Conservation (phyloP, 192 early-diverging fungal species). For the Rhizophagus clarus region DNA sequence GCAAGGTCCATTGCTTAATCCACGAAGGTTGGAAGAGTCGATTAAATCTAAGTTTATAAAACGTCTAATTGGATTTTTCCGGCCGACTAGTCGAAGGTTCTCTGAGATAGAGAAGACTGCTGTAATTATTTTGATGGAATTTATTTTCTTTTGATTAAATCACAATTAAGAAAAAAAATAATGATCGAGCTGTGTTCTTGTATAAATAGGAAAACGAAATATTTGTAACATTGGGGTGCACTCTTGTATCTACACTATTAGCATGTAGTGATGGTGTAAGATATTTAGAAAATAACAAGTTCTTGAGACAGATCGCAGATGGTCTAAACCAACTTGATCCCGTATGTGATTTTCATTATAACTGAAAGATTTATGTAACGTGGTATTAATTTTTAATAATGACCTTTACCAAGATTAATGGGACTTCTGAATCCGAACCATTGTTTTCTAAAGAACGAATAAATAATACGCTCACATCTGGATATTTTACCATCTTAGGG, state of each 20-base stretch:
- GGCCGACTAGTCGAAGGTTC: slow-evolving; percentile 72
- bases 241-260: slow-evolving; percentile 67
- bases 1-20: slow-evolving; percentile 75
- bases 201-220: slow-evolving; percentile 30
- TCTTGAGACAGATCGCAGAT: slow-evolving; percentile 72
- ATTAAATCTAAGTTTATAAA: slow-evolving; percentile 73
- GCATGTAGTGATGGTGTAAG: slow-evolving; percentile 65
- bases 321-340: slow-evolving; percentile 78
- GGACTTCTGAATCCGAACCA: slow-evolving; percentile 50
- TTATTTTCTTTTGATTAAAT: neutral
- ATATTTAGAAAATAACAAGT: slow-evolving; percentile 68
- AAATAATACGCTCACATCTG: slow-evolving; percentile 68
- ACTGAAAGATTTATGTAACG: neutral
- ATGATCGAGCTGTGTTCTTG: neutral
- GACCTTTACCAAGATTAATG: slow-evolving; percentile 41
- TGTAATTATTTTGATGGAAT: neutral
- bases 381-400: neutral
- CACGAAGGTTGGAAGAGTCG: slow-evolving; percentile 74
- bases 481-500: slow-evolving; percentile 81
- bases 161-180: neutral
- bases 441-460: slow-evolving; percentile 78
- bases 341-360: slow-evolving; percentile 46
- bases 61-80: slow-evolving; percentile 71
- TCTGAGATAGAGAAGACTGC: slow-evolving; percentile 44
- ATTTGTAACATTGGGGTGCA: slow-evolving; percentile 68